These are phyloP conservation scores for Tricharina praecox DNA, from an alignment of 495 filamentous ascomycete species.

Conservation along the genomic window DNA sequence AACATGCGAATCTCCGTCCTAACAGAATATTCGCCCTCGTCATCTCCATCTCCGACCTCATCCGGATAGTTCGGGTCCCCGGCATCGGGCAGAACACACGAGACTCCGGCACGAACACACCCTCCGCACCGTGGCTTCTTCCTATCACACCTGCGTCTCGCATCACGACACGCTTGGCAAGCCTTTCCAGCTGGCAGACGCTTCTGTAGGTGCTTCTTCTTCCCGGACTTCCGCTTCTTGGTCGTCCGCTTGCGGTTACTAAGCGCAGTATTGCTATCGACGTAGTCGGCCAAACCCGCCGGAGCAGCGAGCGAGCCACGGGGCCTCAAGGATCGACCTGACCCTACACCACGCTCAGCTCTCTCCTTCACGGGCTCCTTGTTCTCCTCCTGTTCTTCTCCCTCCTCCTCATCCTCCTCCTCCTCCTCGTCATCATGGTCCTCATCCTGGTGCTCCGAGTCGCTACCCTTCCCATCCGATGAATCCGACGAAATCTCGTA, in stretches of 20 bases:
- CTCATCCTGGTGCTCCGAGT: conserved; percentile 6
- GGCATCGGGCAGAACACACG: conserved; percentile 27
- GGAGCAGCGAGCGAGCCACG: conserved; percentile 8
- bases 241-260: no score
- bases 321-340: conserved; percentile 11
- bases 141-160: conserved; percentile 15
- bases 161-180: conserved; percentile 9
- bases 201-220: no score
- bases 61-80: conserved; percentile 31
- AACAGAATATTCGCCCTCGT: conserved; percentile 24
- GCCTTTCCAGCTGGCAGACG: conserved; percentile 11
- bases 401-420: conserved; percentile 3
- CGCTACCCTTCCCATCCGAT: no score
- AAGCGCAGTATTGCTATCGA: no score
- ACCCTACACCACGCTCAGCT: conserved; percentile 10
- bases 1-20: conserved; percentile 32
- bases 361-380: conserved; percentile 4
- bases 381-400: neutral
- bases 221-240: no score
- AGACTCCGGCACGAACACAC: conserved; percentile 10
- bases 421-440: neutral
- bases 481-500: no score
- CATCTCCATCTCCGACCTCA: conserved; percentile 3
- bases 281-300: conserved; percentile 12
- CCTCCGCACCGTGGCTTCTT: conserved; percentile 16